Base-by-base conservation (phyloP, 495 filamentous ascomycete genomes). In the Hyaloscypha variabilis region DNA sequence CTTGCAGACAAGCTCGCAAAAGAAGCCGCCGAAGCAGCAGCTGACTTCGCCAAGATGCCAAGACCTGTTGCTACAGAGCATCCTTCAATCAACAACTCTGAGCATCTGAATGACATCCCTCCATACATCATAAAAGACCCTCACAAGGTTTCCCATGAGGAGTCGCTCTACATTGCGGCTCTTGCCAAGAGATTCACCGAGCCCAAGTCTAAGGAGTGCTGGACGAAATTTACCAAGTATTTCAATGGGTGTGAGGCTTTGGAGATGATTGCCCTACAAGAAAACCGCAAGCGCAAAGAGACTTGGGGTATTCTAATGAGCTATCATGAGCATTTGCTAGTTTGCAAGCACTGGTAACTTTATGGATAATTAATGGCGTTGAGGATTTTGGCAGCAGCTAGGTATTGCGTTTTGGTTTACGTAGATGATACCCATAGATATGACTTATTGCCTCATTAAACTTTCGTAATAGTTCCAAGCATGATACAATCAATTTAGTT, bases 241-340 rank as follows among this genome's bases (percentile, higher is more conserved):
- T 91, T 97, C 67, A 94, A 98, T 76, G 95, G 95, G 1, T 81
- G 82, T 52, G 87, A 91, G 74, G 92, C 94, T 6, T 77, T 99
- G 46, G 95, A 99, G 79, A 90, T 94, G 74, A 91, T 98, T 71
- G 82, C 87, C 0, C 82, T 93, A 13, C 82, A 87, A 39, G 93
- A 98, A 78, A 88, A 87, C 11, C 81, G 96, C 77, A 96, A 94
- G 79, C 81, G 93, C 52, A 96, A 94, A 77, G 85, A 88, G 65
- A 88, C 91, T 17, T 91, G 88, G 84, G 85, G 82, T 65, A 76
- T 94, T 66, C 59, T 93, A 56, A 82, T 74, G n/a, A 74, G 74
- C 17, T 85, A 91, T 80, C 84, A 86, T 72, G 82, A 86, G 74
- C 77, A 82, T 58, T 64, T 88, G 19, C 64, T 87, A 14, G 77